These are phyloP conservation scores for Cryptococcus sp. DNA, from an alignment of 1,284 basidiomycete genomes.

Conservation along the genomic window DNA sequence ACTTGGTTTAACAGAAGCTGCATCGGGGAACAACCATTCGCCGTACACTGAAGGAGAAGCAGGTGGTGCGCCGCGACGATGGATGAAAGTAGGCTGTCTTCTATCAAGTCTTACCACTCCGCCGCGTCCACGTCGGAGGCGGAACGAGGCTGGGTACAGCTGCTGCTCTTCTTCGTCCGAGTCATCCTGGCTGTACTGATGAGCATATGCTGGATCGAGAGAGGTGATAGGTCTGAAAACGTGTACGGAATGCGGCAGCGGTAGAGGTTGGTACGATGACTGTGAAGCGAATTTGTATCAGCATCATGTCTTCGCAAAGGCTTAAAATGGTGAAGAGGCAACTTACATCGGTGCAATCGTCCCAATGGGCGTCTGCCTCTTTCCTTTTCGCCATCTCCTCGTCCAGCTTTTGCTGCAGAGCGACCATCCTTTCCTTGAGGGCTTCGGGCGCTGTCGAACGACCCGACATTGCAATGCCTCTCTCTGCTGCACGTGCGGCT, in stretches of 20 bases:
- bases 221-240: conserved; percentile 49
- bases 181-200: conserved; percentile 34
- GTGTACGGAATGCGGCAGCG: conserved; percentile 55
- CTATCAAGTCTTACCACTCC: conserved; percentile 79
- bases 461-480: conserved; percentile 23
- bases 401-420: conserved; percentile 69
- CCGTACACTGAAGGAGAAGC: conserved; percentile 23
- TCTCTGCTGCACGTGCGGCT: conserved; percentile 27
- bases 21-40: conserved; percentile 41
- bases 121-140: conserved; percentile 75
- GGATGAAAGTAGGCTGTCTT: conserved; percentile 53
- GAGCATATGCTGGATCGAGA: conserved; percentile 40
- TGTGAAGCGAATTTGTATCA: conserved; percentile 50
- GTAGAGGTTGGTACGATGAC: conserved; percentile 64
- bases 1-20: conserved; percentile 13
- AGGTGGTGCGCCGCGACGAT: conserved; percentile 28
- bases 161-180: conserved; percentile 31
- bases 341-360: conserved; percentile 77
- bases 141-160: conserved; percentile 56
- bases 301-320: conserved; percentile 2
- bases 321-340: not conserved
- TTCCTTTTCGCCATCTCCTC: conserved; percentile 66
- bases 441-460: conserved; percentile 45
- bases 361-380: conserved; percentile 71
- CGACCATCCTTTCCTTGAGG: conserved; percentile 61